A percentile compares a stretch with the other conserved stretches of the same genome.
Conservation (phyloP, 352 stramenopile genomes). For the Pythium brachiatum region DNA sequence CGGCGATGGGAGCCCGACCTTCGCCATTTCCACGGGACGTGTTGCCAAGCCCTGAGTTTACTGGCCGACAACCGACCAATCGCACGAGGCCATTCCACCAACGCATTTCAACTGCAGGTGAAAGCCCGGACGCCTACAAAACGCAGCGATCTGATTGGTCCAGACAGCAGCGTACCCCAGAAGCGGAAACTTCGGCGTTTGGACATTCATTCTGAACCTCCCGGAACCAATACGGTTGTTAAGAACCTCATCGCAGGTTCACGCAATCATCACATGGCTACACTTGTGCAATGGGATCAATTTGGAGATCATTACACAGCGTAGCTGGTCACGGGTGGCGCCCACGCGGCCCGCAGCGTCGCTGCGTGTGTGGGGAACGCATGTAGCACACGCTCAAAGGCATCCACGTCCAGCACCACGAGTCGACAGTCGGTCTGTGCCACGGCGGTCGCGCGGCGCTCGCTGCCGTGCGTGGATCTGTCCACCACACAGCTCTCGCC, state of each 20-base stretch:
- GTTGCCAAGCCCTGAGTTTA: conserved; percentile 18
- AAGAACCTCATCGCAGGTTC: background rate
- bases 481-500: conserved; percentile 27
- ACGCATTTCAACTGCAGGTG: conserved; percentile 8
- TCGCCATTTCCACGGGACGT: conserved; percentile 15
- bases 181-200: conserved; percentile 8
- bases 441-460: conserved; percentile 21
- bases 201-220: conserved; percentile 7
- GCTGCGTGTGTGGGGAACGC: conserved; percentile 21
- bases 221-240: background rate
- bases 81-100: conserved; percentile 16
- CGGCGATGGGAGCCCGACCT: background rate
- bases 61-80: conserved; percentile 24
- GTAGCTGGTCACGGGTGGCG: conserved; percentile 7
- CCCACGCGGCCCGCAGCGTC: conserved; percentile 20
- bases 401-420: conserved; percentile 22
- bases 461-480: conserved; percentile 13
- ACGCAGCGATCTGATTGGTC: conserved; percentile 5
- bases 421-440: conserved; percentile 18
- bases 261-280: background rate
- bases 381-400: conserved; percentile 18
- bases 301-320: conserved; percentile 14
- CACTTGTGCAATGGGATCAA: conserved; percentile 3
- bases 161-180: background rate
- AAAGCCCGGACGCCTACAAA: conserved; percentile 3